Conservation (phyloP, 2,329 filamentous ascomycete species). For the Colletotrichum karsti region DNA sequence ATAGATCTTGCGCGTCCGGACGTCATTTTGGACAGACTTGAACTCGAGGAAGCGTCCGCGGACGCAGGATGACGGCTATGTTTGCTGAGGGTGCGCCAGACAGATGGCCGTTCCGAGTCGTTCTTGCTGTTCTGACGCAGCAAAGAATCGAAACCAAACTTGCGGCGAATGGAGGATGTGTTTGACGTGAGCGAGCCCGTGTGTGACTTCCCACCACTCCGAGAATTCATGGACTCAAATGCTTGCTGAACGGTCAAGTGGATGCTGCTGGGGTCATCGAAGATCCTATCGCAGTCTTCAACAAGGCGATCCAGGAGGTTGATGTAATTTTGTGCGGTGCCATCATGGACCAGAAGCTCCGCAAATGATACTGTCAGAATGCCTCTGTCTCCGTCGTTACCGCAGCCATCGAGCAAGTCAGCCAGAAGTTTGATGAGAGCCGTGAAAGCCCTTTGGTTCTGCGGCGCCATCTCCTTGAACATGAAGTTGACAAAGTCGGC, state of each 20-base stretch:
- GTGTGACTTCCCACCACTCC: conserved; percentile 66
- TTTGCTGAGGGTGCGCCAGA: conserved; percentile 92
- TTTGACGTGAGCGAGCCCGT: conserved; percentile 85
- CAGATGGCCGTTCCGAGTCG: conserved; percentile 75
- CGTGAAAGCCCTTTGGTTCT: conserved; percentile 80
- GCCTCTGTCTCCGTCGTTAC: conserved; percentile 90
- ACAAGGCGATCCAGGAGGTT: conserved; percentile 89
- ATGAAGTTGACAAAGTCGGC: conserved; percentile 73
- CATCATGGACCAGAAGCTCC: conserved; percentile 82
- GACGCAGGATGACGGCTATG: conserved; percentile 68
- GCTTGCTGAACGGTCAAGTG: conserved; percentile 42
- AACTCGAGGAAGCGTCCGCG: conserved; percentile 65
- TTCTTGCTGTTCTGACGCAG: conserved; percentile 82
- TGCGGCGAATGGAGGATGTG: conserved; percentile 83
- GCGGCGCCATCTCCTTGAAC: conserved; percentile 73
- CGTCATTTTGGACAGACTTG: conserved; percentile 71
- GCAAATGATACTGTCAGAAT: conserved; percentile 89
- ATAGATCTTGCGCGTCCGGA: conserved; percentile 79
- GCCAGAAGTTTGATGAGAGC: conserved; percentile 86
- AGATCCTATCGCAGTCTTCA: conserved; percentile 89
- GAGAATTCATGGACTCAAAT: conserved; percentile 69
- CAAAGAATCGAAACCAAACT: conserved; percentile 82
- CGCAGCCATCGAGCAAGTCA: conserved; percentile 87
- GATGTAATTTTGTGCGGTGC: conserved; percentile 83
- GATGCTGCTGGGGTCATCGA: conserved; percentile 65